Conservation (phyloP, 352 stramenopile genomes). For the Phytophthora pini region DNA sequence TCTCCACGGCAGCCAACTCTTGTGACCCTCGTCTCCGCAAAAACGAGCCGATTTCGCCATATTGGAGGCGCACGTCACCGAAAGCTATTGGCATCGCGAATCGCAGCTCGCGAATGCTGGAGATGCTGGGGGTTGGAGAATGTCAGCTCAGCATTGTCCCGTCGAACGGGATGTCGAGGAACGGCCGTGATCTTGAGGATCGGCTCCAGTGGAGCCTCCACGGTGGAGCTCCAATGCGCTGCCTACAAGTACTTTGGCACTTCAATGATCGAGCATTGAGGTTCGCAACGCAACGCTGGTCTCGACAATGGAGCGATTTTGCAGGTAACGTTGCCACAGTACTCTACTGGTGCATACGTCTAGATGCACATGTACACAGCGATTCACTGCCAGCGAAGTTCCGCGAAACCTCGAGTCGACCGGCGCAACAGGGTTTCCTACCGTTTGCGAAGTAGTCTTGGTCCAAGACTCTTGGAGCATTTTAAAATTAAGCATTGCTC, state of each 20-base stretch:
- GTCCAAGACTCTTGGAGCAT: too few species aligned
- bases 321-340: neutral
- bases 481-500: neutral
- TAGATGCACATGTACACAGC: too few species aligned
- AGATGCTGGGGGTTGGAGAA: neutral
- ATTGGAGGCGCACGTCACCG: conserved; percentile 41
- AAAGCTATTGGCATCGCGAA: conserved; percentile 15
- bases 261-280: neutral
- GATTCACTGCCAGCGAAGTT: too few species aligned
- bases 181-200: conserved; percentile 23
- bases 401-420: too few species aligned
- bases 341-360: neutral
- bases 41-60: conserved; percentile 47
- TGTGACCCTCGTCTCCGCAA: conserved; percentile 26
- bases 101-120: neutral
- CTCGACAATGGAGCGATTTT: conserved; percentile 4
- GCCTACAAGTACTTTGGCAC: neutral
- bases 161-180: conserved; percentile 7
- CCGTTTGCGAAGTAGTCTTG: too few species aligned
- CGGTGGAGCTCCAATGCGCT: neutral
- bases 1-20: conserved; percentile 30
- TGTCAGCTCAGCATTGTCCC: conserved; percentile 39
- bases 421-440: too few species aligned
- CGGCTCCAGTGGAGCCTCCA: neutral
- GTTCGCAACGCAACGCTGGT: conserved; percentile 2